These are phyloP conservation scores for Oidiodendron maius DNA, from an alignment of 495 filamentous ascomycete genomes.

Conservation along the genomic window DNA sequence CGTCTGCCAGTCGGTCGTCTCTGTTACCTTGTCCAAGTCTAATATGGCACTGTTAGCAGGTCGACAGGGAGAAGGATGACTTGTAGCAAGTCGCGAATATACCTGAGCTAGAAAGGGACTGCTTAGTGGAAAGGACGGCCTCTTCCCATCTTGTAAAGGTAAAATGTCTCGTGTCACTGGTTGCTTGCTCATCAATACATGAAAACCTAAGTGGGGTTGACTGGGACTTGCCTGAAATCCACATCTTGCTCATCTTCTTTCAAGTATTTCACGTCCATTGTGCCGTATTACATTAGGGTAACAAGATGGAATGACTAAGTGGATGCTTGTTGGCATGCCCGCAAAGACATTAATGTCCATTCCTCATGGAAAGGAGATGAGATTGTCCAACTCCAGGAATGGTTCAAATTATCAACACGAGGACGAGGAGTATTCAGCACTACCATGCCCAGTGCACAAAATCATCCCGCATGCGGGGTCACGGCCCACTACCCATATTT, in stretches of 20 bases:
- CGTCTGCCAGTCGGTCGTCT: slow-evolving; percentile 8
- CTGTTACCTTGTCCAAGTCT: neutral
- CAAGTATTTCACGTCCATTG: too few relatives aligned
- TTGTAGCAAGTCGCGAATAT: neutral
- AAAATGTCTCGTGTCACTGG: slow-evolving; percentile 13
- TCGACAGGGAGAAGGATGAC: neutral
- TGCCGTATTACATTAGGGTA: too few relatives aligned
- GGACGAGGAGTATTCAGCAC: too few relatives aligned
- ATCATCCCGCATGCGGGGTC: too few relatives aligned
- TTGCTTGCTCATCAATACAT: neutral
- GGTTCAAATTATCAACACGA: too few relatives aligned
- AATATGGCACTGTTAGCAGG: neutral
- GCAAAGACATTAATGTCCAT: too few relatives aligned
- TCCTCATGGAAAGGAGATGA: too few relatives aligned
- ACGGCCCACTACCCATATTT: too few relatives aligned
- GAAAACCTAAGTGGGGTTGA: neutral
- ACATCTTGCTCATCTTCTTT: slow-evolving; percentile 12
- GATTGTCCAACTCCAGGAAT: too few relatives aligned
- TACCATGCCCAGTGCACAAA: too few relatives aligned
- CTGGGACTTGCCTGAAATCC: slow-evolving; percentile 12
- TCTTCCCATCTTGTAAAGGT: slow-evolving; percentile 5
- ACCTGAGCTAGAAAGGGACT: slow-evolving; percentile 5
- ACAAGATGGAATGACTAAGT: too few relatives aligned
- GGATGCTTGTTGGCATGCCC: too few relatives aligned
- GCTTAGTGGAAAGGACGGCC: neutral